A percentile compares a stretch with the other conserved stretches of the same genome.
Evolutionary conservation across 148 eudicot genomes (phyloP).

Genomic region (Cornus kousa): DNA sequence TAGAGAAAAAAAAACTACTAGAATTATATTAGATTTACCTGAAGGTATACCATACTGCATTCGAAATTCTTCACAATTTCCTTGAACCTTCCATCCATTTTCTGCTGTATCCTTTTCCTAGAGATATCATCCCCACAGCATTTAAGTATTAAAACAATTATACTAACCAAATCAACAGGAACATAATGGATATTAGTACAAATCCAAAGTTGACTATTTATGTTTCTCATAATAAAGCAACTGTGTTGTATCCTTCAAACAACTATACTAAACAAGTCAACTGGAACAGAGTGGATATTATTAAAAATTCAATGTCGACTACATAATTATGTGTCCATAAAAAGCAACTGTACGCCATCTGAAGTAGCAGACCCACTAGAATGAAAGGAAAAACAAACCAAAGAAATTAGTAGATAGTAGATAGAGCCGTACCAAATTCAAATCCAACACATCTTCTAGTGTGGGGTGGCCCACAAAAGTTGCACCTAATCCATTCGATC

Average conservation of each 20-base stretch:
- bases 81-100: slow-evolving; percentile 46
- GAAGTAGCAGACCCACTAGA: too few species aligned
- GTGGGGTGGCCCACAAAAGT: slow-evolving; percentile 95
- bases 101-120: slow-evolving; percentile 33
- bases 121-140: slow-evolving; percentile 4
- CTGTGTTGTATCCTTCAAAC: too few species aligned
- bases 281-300: not conserved
- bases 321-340: too few species aligned
- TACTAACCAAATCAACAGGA: not conserved
- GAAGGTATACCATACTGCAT: slow-evolving; percentile 45
- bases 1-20: not conserved
- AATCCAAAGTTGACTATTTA: not conserved
- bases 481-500: slow-evolving; percentile 66
- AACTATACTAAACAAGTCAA: not conserved
- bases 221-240: not conserved
- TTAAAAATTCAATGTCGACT: not conserved
- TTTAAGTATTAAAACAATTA: not conserved
- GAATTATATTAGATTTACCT: slow-evolving; percentile 42
- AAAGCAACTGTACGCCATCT: not conserved
- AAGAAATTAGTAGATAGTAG: slow-evolving; percentile 1
- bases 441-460: slow-evolving; percentile 76
- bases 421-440: slow-evolving; percentile 40
- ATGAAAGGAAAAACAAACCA: not conserved
- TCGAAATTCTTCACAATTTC: slow-evolving; percentile 56
- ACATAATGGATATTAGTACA: not conserved